These are phyloP conservation scores for Solanum tarapatanum DNA, from an alignment of 257 asterid genomes.

Conservation along the genomic window DNA sequence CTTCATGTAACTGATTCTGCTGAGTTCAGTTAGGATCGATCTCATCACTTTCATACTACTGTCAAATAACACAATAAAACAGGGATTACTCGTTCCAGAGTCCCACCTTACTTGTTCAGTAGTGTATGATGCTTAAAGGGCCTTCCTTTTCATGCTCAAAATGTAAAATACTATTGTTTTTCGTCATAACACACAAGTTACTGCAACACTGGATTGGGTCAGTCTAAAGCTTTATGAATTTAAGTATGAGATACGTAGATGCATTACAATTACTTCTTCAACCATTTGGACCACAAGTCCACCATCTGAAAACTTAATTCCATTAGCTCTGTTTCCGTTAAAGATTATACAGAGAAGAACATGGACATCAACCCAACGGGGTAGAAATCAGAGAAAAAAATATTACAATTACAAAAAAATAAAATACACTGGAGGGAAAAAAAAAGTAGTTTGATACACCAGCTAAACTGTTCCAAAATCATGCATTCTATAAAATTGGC, in stretches of 20 bases:
- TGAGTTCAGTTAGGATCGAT: not conserved
- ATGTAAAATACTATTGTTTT: not conserved
- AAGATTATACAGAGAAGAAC: not conserved
- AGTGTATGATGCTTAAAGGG: not conserved
- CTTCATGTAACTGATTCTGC: not conserved
- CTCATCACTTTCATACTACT: not conserved
- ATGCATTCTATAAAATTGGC: conserved; percentile 22
- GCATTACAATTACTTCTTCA: not conserved
- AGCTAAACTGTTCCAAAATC: not conserved
- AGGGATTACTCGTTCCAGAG: not conserved
- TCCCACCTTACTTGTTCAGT: not conserved
- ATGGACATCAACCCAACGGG: not conserved
- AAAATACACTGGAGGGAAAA: not conserved
- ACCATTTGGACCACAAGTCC: not conserved
- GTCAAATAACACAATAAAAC: not conserved
- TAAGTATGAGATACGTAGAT: not conserved
- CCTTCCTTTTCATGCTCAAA: not conserved
- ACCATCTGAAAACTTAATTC: not conserved
- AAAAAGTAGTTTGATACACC: not conserved
- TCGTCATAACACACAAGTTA: not conserved
- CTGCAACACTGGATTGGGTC: not conserved
- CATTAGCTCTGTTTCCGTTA: not conserved
- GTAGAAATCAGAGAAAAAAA: not conserved
- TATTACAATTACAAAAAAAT: too few species aligned
- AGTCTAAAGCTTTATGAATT: not conserved